Conservation (phyloP, 169 alveolate genomes). For the Eimeria necatrix region DNA sequence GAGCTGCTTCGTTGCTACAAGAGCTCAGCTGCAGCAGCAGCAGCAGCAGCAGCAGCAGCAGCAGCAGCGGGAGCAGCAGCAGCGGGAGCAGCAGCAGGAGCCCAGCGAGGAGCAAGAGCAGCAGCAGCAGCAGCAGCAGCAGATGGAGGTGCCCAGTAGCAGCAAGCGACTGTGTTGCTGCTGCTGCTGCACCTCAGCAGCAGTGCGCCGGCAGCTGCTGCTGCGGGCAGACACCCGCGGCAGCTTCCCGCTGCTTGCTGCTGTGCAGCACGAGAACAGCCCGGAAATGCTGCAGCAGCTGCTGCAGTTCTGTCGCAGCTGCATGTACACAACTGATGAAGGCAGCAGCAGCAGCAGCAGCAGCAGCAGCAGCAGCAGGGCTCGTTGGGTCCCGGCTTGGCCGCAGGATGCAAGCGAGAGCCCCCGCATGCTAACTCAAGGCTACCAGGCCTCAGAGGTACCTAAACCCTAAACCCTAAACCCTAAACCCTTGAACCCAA, state of each 20-base stretch:
- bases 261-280: not conserved
- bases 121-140: not conserved
- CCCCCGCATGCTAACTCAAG: slow-evolving; percentile 26
- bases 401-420: not conserved
- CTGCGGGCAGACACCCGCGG: slow-evolving; percentile 8
- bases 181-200: slow-evolving; percentile 60
- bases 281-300: slow-evolving; percentile 18
- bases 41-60: not conserved
- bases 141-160: not conserved
- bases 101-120: too few relatives aligned
- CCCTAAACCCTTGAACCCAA: slow-evolving; percentile 52
- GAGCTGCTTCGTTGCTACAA: slow-evolving; percentile 26
- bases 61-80: too few relatives aligned
- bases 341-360: not conserved
- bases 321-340: not conserved
- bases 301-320: slow-evolving; percentile 52
- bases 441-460: slow-evolving; percentile 47
- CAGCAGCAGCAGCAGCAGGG: slow-evolving; percentile 28
- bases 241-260: slow-evolving; percentile 40
- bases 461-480: slow-evolving; percentile 6
- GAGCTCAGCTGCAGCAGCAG: slow-evolving; percentile 36
- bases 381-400: slow-evolving; percentile 16
- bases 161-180: not conserved
- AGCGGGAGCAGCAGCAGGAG: too few relatives aligned
- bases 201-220: slow-evolving; percentile 49